These are phyloP conservation scores for Colletotrichum sp. DNA, from an alignment of 2,329 filamentous ascomycete species.

Conservation along the genomic window DNA sequence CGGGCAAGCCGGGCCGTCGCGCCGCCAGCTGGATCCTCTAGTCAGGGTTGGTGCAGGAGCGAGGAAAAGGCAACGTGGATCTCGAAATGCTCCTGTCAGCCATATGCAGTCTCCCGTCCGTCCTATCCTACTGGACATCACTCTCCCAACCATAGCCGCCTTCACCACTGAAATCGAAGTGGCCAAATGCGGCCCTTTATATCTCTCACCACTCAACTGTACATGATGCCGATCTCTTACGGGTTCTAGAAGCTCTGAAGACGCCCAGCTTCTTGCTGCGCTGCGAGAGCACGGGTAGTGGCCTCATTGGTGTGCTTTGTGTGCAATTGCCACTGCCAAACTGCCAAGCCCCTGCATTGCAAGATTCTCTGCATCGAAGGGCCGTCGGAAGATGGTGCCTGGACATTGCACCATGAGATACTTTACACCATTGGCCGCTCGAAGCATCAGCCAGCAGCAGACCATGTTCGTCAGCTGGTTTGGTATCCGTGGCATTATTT, in stretches of 20 bases:
- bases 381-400: not conserved
- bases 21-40: not conserved
- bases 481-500: not conserved
- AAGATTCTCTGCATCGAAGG: not conserved
- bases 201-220: not conserved
- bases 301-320: not conserved
- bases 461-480: not conserved
- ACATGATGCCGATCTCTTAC: not conserved
- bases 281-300: not conserved
- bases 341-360: not conserved
- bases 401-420: not conserved
- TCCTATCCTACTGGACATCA: not conserved
- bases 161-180: not conserved
- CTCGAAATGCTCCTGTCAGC: not conserved
- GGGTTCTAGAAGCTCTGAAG: not conserved
- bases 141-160: not conserved
- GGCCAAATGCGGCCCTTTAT: constrained; percentile 9
- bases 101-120: not conserved
- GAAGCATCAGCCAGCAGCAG: not conserved
- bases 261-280: not conserved
- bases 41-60: not conserved
- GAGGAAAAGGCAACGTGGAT: not conserved
- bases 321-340: not conserved
- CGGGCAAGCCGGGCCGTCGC: constrained; percentile 7
- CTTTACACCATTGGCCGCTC: not conserved